Percentiles rank a stretch among this genome's conserved stretches.
These are phyloP conservation scores for Jasminum sambac DNA, from an alignment of 257 asterid genomes.

Conservation along the genomic window DNA sequence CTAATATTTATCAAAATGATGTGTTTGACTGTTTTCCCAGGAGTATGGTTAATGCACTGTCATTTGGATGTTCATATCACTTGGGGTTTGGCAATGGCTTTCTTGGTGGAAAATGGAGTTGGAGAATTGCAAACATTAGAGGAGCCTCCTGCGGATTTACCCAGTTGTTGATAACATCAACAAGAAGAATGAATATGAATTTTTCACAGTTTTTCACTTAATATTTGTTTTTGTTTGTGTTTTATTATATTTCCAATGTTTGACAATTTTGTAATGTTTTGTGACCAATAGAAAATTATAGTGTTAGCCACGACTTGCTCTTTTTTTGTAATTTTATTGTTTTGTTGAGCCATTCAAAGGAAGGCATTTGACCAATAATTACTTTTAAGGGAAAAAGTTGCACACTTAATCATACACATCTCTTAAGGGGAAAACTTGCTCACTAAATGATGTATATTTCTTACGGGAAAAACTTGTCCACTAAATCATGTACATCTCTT, in stretches of 20 bases:
- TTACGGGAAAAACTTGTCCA: no score
- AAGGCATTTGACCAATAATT: no score
- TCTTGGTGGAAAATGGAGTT: constrained; percentile 76
- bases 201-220: no score
- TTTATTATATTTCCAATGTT: neutral
- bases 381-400: no score
- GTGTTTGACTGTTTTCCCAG: no score
- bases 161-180: constrained; percentile 41
- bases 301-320: neutral
- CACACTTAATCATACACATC: no score
- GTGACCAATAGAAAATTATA: neutral
- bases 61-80: constrained; percentile 85
- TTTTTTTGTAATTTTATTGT: constrained; percentile 4
- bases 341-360: neutral
- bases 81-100: constrained; percentile 88
- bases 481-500: no score
- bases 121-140: constrained; percentile 53
- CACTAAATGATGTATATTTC: no score
- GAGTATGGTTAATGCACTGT: constrained; percentile 88
- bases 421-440: no score
- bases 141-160: constrained; percentile 73
- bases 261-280: constrained; percentile 1
- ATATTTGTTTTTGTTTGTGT: constrained; percentile 6
- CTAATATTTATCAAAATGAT: neutral
- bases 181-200: no score